These are phyloP conservation scores for Hypomyces rosellus DNA, from an alignment of 2,329 filamentous ascomycete genomes.

Conservation along the genomic window DNA sequence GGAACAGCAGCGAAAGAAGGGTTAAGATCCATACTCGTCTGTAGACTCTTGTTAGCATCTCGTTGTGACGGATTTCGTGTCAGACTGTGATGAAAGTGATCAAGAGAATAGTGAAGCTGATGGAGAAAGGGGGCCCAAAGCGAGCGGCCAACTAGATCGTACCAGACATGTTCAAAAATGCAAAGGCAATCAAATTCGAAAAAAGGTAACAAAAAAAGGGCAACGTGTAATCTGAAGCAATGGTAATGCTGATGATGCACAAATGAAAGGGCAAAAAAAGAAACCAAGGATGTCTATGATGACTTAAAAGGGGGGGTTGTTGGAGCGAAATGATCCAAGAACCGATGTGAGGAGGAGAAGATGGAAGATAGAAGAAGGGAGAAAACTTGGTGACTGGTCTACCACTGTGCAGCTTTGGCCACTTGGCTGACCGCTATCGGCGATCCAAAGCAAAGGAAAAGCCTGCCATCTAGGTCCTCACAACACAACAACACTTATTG, in stretches of 20 bases:
- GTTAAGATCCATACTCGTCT: constrained; percentile 29
- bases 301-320: background rate
- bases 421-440: background rate
- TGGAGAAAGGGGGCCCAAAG: background rate
- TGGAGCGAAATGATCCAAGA: no score
- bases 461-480: no score
- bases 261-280: no score
- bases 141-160: background rate
- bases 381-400: background rate
- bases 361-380: background rate
- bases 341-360: background rate
- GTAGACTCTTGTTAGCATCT: background rate
- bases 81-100: background rate
- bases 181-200: no score
- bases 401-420: background rate
- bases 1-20: constrained; percentile 24
- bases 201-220: no score
- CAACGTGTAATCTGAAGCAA: no score
- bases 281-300: background rate
- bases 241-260: no score
- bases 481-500: no score
- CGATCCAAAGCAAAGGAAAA: background rate
- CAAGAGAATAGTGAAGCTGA: background rate
- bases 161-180: background rate
- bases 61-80: no score